Conservation (phyloP, 768 basidiomycete species). For the Suillus luteus region DNA sequence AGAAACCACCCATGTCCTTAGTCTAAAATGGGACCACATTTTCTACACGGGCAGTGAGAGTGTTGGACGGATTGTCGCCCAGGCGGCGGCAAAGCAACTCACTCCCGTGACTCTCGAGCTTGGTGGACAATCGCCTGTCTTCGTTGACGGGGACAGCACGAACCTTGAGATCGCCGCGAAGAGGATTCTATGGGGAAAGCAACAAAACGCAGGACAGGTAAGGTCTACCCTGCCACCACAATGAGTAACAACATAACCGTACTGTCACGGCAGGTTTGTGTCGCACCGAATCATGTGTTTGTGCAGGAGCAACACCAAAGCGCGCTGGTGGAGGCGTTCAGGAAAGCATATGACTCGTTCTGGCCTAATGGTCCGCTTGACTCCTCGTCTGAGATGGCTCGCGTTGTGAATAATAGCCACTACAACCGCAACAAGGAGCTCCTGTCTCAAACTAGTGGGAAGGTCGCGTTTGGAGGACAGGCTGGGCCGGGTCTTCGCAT, state of each 20-base stretch:
- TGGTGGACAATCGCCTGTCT: conserved; percentile 40
- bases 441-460: conserved; percentile 51
- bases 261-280: conserved; percentile 27
- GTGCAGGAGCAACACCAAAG: conserved; percentile 42
- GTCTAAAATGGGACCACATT: conserved; percentile 15
- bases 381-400: conserved; percentile 40
- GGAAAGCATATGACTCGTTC: conserved; percentile 42
- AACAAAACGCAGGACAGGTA: conserved; percentile 61
- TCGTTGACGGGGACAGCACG: conserved; percentile 39
- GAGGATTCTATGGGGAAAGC: conserved; percentile 64
- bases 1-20: conserved; percentile 38
- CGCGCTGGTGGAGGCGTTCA: conserved; percentile 43
- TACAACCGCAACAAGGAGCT: conserved; percentile 50
- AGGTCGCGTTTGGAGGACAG: conserved; percentile 49
- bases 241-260: background rate
- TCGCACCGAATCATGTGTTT: conserved; percentile 42
- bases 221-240: background rate
- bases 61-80: conserved; percentile 42
- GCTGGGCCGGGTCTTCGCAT: conserved; percentile 41
- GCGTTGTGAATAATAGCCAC: conserved; percentile 52
- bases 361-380: conserved; percentile 50
- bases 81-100: conserved; percentile 45
- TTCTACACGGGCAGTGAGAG: conserved; percentile 32
- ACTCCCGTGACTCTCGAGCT: conserved; percentile 46
- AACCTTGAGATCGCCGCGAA: conserved; percentile 53